A percentile compares a stretch with the other conserved stretches of the same genome.
These are phyloP conservation scores for Chrysoporthe puriensis DNA, from an alignment of 2,329 filamentous ascomycete species.

Conservation along the genomic window DNA sequence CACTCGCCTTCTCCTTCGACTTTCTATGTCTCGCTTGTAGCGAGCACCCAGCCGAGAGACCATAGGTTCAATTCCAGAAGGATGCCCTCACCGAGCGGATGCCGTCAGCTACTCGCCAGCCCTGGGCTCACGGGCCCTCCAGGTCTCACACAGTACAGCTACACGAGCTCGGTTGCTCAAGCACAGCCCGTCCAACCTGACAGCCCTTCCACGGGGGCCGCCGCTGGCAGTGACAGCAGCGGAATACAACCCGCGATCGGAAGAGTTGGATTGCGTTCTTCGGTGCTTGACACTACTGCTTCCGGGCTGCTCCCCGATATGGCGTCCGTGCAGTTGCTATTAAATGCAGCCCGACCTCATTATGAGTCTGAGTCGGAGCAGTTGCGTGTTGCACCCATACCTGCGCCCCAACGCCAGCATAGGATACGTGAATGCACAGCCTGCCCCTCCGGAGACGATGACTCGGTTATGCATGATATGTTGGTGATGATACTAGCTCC, in stretches of 20 bases:
- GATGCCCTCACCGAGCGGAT: conserved; percentile 14
- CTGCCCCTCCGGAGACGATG: conserved; percentile 29
- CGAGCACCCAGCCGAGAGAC: conserved; percentile 3
- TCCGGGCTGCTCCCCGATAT: conserved; percentile 21
- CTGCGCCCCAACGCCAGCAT: conserved; percentile 39
- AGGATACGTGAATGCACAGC: conserved; percentile 48
- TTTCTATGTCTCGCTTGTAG: conserved; percentile 11
- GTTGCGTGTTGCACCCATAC: conserved; percentile 41
- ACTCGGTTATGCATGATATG: conserved; percentile 35
- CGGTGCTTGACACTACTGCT: background rate
- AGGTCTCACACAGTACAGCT: conserved; percentile 36
- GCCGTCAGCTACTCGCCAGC: conserved; percentile 29
- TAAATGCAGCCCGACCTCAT: conserved; percentile 38
- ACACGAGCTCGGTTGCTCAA: conserved; percentile 35
- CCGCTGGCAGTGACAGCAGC: background rate
- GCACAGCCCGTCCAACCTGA: conserved; percentile 34
- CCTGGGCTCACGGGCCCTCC: conserved; percentile 34
- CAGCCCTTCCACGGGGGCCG: conserved; percentile 25
- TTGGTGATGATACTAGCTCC: conserved; percentile 50
- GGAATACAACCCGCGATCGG: background rate
- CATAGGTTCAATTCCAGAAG: too few species aligned
- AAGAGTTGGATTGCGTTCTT: background rate
- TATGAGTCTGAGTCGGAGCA: conserved; percentile 39
- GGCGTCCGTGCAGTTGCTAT: conserved; percentile 41
- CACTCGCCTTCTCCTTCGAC: conserved; percentile 6